phyloP scores from a whole-genome alignment of 352 stramenopile species.

The Phytopythium chamaehyphon region DNA sequence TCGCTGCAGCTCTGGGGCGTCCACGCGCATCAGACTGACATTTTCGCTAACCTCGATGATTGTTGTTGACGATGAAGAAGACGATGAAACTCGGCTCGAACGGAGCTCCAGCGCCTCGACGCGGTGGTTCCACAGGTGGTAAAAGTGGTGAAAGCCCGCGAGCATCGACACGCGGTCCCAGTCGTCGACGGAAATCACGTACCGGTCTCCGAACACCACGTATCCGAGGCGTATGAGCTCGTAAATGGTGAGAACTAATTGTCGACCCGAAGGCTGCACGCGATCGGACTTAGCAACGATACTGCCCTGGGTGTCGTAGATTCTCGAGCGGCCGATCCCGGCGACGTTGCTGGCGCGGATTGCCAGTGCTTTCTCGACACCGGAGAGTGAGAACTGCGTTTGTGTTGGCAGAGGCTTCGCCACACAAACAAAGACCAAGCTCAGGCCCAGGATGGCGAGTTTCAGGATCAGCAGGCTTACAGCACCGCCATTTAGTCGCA shows the following conservation, averaged over 20 bases:
- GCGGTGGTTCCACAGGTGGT: constrained; percentile 11
- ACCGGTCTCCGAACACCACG: constrained; percentile 8
- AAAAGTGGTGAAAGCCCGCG: not conserved
- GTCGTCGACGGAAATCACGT: constrained; percentile 6
- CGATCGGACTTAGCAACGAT: not conserved
- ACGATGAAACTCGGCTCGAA: too few species aligned
- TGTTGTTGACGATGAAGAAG: not conserved
- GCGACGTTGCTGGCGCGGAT: constrained; percentile 23
- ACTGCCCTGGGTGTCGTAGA: constrained; percentile 26
- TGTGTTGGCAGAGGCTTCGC: constrained; percentile 1
- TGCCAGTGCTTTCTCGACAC: constrained; percentile 21
- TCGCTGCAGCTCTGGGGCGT: constrained; percentile 1
- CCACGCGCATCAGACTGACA: not conserved
- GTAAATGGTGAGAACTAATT: constrained; percentile 1
- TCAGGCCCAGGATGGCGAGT: constrained; percentile 7
- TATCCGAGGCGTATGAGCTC: constrained; percentile 10
- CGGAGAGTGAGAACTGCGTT: not conserved
- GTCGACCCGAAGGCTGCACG: not conserved
- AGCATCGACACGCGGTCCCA: constrained; percentile 8
- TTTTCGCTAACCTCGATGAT: not conserved
- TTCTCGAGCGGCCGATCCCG: constrained; percentile 17
- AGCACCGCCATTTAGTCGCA: constrained; percentile 12
- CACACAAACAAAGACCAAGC: constrained; percentile 5
- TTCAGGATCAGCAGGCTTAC: constrained; percentile 8
- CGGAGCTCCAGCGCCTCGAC: not conserved